Conservation (phyloP, 495 filamentous ascomycete species). For the Massariosphaeria phaeospora region DNA sequence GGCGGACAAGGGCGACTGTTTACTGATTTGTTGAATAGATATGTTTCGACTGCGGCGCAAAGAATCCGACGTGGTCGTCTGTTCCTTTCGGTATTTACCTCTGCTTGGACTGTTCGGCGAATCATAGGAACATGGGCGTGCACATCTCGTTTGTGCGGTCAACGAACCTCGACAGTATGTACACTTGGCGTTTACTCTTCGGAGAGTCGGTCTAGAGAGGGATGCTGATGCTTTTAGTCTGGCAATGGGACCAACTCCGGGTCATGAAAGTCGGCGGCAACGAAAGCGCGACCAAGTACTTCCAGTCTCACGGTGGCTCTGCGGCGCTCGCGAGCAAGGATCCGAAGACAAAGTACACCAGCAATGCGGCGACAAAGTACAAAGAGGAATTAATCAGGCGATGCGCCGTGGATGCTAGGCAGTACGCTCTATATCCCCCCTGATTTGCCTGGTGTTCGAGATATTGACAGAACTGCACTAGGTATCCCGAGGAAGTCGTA, state of each 20-base stretch:
- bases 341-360: conserved; percentile 92
- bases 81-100: conserved; percentile 97
- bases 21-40: conserved; percentile 40
- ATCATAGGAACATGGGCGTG: conserved; percentile 48
- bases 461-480: conserved; percentile 37
- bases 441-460: background rate
- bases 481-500: conserved; percentile 80
- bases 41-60: conserved; percentile 95
- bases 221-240: conserved; percentile 56
- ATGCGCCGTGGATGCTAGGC: conserved; percentile 70
- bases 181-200: background rate
- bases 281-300: conserved; percentile 96
- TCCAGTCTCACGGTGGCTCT: conserved; percentile 89
- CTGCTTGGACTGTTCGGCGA: conserved; percentile 85
- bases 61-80: conserved; percentile 97
- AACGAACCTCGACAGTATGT: conserved; percentile 95
- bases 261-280: conserved; percentile 99
- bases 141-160: conserved; percentile 93
- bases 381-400: conserved; percentile 89
- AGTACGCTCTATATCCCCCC: conserved; percentile 51
- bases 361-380: conserved; percentile 83
- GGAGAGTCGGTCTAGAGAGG: background rate
- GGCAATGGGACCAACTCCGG: conserved; percentile 98
- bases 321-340: conserved; percentile 94
- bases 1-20: background rate